Evolutionary conservation across 78 protist genomes (phyloP), one percentile per base, ranked within the genome.

Genomic region (Pigoraptor vietnamica): DNA sequence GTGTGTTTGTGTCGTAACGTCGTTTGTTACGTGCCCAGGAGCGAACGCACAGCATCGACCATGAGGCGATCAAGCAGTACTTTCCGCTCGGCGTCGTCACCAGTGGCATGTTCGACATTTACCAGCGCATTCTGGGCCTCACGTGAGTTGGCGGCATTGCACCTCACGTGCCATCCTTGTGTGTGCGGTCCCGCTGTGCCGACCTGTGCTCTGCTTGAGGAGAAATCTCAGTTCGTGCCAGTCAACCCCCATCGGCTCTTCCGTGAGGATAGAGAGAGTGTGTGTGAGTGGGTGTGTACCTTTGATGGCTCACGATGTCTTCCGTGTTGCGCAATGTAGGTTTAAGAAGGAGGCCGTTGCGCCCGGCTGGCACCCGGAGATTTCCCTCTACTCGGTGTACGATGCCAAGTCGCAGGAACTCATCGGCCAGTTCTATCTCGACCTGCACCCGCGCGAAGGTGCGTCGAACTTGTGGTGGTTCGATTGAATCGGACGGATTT

Each of bases 401-500:
- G 93, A 93, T 39, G 1, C 40, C 0, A 93, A 0, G 24, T 36
- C 87, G 21, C 37, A 82, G 37, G 89, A 84, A 36, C 35, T 93
- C n/a, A 21, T 86, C 25, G 97, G 97, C 25, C n/a, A 87, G 25
- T 90, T 95, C 91, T 93, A 91, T 82, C 89, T 96, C n/a, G 97
- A 96, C 82, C 67, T 96, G 82, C 91, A 89, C 91, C 97, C 97
- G 39, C 90, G 97, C 67, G 96, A 94, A 24, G 93, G 92, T 40
- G 91, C 67, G 23, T 1, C 1, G 86, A 2, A 0, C 90, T 0
- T 6, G n/a, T 92, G 90, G 90, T 39, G 39, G 88, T 88, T 79
- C 2, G 92, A 9, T 86, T 2, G 1, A 0, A 1, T 1, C 89
- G 1, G 40, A 6, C 89, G 29, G 23, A n/a, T 87, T 1, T 25